phyloP scores from a whole-genome alignment of 2,329 filamentous ascomycete genomes.

The Pestalotiopsis sp. region DNA sequence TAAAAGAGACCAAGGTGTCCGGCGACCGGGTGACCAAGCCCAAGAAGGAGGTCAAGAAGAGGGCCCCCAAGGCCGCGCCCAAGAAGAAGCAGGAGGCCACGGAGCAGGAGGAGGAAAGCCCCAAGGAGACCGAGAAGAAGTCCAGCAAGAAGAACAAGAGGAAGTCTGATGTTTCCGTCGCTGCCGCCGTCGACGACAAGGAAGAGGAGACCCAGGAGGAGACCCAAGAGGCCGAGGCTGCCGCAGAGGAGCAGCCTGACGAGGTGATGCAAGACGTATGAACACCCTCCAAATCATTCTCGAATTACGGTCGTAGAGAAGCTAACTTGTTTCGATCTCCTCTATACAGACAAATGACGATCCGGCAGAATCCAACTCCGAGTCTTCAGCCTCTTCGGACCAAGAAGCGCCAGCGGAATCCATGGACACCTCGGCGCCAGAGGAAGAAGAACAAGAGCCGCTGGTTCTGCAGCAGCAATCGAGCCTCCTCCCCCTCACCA shows the following conservation, averaged over 20 bases:
- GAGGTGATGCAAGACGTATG: background rate
- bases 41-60: slow-evolving; percentile 10
- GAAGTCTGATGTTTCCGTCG: slow-evolving; percentile 6
- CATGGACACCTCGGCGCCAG: no score
- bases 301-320: background rate
- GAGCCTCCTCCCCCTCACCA: no score
- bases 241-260: background rate
- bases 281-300: background rate
- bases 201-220: background rate
- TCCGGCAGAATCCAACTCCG: no score
- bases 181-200: background rate
- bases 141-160: background rate
- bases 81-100: background rate
- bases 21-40: slow-evolving; percentile 12
- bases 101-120: background rate
- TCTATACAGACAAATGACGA: no score
- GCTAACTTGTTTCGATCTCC: background rate
- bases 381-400: no score
- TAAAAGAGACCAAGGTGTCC: slow-evolving; percentile 18
- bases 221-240: background rate
- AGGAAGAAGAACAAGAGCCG: no score
- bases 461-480: no score
- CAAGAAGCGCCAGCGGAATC: no score
- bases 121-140: background rate
- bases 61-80: slow-evolving; percentile 12